A percentile compares a stretch with the other conserved stretches of the same genome.
Evolutionary conservation across 2,329 filamentous ascomycete genomes (phyloP).

Genomic region (Epichloe baconii): DNA sequence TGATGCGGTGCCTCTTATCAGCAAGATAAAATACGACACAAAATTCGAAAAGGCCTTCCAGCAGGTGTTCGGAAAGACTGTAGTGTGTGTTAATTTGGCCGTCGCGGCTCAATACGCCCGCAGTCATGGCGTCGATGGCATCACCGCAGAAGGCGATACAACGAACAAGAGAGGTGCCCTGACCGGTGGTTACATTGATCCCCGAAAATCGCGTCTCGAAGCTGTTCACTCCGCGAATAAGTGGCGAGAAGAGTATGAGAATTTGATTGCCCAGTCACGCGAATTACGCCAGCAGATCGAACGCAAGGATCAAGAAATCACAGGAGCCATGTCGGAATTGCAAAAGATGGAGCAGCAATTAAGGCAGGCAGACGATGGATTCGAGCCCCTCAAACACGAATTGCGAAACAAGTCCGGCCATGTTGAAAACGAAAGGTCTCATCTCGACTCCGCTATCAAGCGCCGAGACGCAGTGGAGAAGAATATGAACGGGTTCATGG

Average conservation of each 20-base stretch:
- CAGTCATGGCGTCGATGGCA: slow-evolving; percentile 81
- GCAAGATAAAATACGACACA: slow-evolving; percentile 68
- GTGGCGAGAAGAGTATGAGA: slow-evolving; percentile 63
- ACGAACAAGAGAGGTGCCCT: slow-evolving; percentile 92
- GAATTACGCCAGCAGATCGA: slow-evolving; percentile 61
- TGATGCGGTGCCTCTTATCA: slow-evolving; percentile 77
- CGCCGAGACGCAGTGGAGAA: slow-evolving; percentile 57
- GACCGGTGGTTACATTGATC: slow-evolving; percentile 88
- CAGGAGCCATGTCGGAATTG: slow-evolving; percentile 67
- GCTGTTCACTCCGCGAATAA: slow-evolving; percentile 64
- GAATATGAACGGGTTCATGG: slow-evolving; percentile 62
- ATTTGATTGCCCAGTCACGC: slow-evolving; percentile 46
- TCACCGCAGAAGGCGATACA: slow-evolving; percentile 88
- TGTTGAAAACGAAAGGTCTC: slow-evolving; percentile 58
- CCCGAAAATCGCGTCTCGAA: slow-evolving; percentile 73
- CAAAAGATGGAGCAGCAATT: slow-evolving; percentile 72
- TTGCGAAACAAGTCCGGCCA: slow-evolving; percentile 62
- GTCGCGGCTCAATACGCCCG: slow-evolving; percentile 84
- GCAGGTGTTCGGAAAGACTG: slow-evolving; percentile 90
- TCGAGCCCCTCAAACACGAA: slow-evolving; percentile 67
- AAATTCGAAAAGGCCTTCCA: slow-evolving; percentile 76
- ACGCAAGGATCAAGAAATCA: slow-evolving; percentile 77
- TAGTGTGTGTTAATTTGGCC: slow-evolving; percentile 81
- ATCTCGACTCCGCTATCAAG: slow-evolving; percentile 55
- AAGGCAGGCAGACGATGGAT: slow-evolving; percentile 67